phyloP scores from a whole-genome alignment of 2,329 filamentous ascomycete genomes.

The Ophiocordyceps camponoti-leonardi region DNA sequence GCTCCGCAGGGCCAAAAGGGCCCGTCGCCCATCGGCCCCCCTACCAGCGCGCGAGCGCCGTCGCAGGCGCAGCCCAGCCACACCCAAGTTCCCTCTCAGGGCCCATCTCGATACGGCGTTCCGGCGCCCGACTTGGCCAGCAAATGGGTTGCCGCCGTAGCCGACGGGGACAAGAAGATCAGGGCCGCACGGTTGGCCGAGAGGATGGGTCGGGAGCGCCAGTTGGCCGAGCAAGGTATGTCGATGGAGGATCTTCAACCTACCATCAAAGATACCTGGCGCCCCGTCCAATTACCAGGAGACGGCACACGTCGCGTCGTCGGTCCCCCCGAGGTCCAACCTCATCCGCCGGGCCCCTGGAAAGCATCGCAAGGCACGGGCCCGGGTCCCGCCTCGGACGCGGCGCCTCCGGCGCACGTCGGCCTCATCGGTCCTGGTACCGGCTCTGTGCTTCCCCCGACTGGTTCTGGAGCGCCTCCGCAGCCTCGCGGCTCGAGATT shows the following conservation, averaged over 20 bases:
- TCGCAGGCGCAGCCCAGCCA: constrained; percentile 8
- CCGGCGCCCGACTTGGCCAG: constrained; percentile 16
- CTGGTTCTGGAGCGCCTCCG: constrained; percentile 17
- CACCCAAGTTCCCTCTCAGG: constrained; percentile 12
- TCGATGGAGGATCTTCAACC: constrained; percentile 27
- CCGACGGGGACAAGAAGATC: constrained; percentile 28
- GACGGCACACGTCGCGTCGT: constrained; percentile 16
- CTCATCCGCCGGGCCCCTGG: constrained; percentile 13
- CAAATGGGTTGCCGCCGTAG: constrained; percentile 24
- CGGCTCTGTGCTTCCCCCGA: constrained; percentile 10
- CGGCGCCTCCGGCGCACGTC: constrained; percentile 6
- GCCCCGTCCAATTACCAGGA: constrained; percentile 21
- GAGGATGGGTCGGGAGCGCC: constrained; percentile 23
- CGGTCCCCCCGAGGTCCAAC: constrained; percentile 10
- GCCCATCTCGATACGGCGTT: constrained; percentile 10
- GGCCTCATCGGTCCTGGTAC: constrained; percentile 12
- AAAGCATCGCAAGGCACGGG: constrained; percentile 10
- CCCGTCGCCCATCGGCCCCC: constrained; percentile 28
- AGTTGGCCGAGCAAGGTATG: constrained; percentile 25
- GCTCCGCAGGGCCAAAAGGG: constrained; percentile 17
- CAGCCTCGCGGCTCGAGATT: constrained; percentile 39
- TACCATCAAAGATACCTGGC: constrained; percentile 36
- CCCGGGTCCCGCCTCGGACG: constrained; percentile 7
- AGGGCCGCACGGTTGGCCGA: constrained; percentile 20
- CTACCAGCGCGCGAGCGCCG: constrained; percentile 9